Percentiles rank a stretch among this genome's conserved stretches.
These are phyloP conservation scores for Papiliotrema terrestris DNA, from an alignment of 1,284 basidiomycete species.

Conservation along the genomic window DNA sequence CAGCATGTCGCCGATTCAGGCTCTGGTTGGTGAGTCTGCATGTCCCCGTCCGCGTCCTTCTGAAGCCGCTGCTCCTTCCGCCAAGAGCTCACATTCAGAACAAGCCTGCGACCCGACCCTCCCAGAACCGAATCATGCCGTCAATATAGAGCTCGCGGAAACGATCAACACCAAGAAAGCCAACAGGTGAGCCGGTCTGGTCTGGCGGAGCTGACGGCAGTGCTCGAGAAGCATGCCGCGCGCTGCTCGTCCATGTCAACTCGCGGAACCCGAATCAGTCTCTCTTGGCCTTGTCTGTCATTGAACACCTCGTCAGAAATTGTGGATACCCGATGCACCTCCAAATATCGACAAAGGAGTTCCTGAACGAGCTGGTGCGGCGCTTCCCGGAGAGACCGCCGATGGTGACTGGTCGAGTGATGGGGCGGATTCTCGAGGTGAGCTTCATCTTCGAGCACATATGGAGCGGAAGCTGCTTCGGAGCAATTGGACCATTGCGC, in stretches of 20 bases:
- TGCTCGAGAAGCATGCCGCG: slow-evolving; percentile 50
- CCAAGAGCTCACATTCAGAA: slow-evolving; percentile 44
- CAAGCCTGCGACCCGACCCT: slow-evolving; percentile 85
- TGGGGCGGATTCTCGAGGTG: slow-evolving; percentile 89
- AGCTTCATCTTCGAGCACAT: slow-evolving; percentile 56
- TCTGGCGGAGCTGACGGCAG: slow-evolving; percentile 9
- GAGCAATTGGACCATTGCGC: background rate
- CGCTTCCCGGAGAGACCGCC: slow-evolving; percentile 97
- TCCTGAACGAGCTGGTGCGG: slow-evolving; percentile 95
- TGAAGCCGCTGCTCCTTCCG: no score
- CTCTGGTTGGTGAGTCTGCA: slow-evolving; percentile 42
- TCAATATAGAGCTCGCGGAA: slow-evolving; percentile 90
- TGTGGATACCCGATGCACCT: slow-evolving; percentile 97
- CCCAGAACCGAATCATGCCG: slow-evolving; percentile 83
- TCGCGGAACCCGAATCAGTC: slow-evolving; percentile 45
- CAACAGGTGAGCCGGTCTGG: slow-evolving; percentile 67
- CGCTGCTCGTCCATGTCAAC: slow-evolving; percentile 50
- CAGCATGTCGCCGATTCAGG: slow-evolving; percentile 39
- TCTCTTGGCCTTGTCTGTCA: slow-evolving; percentile 53
- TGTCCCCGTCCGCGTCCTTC: background rate
- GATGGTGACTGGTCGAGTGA: slow-evolving; percentile 87
- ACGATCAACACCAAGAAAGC: slow-evolving; percentile 93
- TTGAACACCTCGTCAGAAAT: slow-evolving; percentile 90
- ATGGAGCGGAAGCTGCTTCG: no score
- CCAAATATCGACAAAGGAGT: slow-evolving; percentile 98